Evolutionary conservation across 2,329 filamentous ascomycete genomes (phyloP), one percentile per base, ranked within the genome.

Genomic region (Fusarium sp.): DNA sequence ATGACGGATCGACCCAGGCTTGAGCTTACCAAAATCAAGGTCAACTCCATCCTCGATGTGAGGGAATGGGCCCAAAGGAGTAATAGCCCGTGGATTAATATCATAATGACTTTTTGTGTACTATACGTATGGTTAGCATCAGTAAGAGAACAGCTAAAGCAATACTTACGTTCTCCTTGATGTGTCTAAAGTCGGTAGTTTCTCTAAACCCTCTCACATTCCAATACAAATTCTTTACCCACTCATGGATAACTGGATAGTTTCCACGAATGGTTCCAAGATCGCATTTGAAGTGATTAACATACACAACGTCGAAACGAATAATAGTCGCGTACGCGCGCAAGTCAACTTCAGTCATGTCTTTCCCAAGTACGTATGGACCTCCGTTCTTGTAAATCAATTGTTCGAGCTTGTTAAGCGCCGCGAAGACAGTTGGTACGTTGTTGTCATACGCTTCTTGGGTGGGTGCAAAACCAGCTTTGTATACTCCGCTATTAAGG

Each of bases 201-300:
- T 87, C 85, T 60, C 76, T 82, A 65, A 88, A 72, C 7, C 79
- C 79, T 8, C 72, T 72, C 3, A 76, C 73, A 70, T 92, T 89
- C 91, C 91, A 93, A 76, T 93, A 94, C 55, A 93, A 78, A 63
- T 87, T 84, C 54, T 89, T 82, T 62, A 93, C 66, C 91, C 91
- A 93, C 62, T 84, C 84, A 75, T 93, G 90, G 50, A 93, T 80
- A 40, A 85, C 81, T 5, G 91, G 92, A 74, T 89, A 90, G 72
- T 90, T 87, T 69, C 88, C 83, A 2, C 88, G 81, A 58, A 91
- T 88, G 74, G 87, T 89, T 72, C 85, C 88, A 23, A 90, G 76
- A 68, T 91, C 91, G 72, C 88, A 90, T 71, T 85, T 84, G 78
- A 92, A 91, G 57, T 90, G 86, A 71, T 89, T 87, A 37, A 90